Evolutionary conservation across 495 filamentous ascomycete species (phyloP).

Genomic region (Xylaria sp.): DNA sequence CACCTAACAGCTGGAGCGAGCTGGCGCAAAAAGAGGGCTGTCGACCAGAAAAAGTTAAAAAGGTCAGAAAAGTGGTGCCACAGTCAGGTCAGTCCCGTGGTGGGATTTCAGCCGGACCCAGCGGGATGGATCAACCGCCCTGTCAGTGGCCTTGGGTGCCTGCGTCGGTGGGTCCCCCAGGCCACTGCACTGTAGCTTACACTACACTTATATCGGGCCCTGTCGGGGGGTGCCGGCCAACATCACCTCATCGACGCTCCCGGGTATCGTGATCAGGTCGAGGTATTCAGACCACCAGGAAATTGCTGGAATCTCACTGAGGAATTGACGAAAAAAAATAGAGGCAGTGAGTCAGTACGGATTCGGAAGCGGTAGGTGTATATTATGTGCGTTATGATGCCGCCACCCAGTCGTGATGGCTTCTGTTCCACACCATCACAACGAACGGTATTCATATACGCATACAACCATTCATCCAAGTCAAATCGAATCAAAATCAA

Average conservation of each 20-base stretch:
- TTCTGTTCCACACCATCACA: conserved; percentile 15
- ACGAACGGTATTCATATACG: not conserved
- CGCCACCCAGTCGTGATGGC: conserved; percentile 16
- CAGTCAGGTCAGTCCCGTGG: conserved; percentile 15
- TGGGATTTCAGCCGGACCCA: conserved; percentile 27
- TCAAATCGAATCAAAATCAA: conserved; percentile 9
- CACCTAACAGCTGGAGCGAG: not conserved
- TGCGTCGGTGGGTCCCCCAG: not conserved
- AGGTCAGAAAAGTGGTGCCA: conserved; percentile 18
- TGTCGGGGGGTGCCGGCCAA: conserved; percentile 20
- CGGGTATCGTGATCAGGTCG: conserved; percentile 21
- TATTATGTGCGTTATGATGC: conserved; percentile 16
- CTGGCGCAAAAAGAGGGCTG: conserved; percentile 18
- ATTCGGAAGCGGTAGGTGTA: not conserved
- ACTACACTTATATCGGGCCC: no score
- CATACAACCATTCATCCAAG: conserved; percentile 5
- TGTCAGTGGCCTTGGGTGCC: not conserved
- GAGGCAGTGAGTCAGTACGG: not conserved
- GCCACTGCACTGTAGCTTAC: not conserved
- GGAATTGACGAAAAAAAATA: not conserved
- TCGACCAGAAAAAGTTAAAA: not conserved
- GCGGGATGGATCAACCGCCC: conserved; percentile 4
- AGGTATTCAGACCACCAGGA: conserved; percentile 1
- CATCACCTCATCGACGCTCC: conserved; percentile 18
- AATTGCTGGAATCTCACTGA: not conserved